phyloP scores from a whole-genome alignment of 2,329 filamentous ascomycete genomes.

The Xylaria sp. region DNA sequence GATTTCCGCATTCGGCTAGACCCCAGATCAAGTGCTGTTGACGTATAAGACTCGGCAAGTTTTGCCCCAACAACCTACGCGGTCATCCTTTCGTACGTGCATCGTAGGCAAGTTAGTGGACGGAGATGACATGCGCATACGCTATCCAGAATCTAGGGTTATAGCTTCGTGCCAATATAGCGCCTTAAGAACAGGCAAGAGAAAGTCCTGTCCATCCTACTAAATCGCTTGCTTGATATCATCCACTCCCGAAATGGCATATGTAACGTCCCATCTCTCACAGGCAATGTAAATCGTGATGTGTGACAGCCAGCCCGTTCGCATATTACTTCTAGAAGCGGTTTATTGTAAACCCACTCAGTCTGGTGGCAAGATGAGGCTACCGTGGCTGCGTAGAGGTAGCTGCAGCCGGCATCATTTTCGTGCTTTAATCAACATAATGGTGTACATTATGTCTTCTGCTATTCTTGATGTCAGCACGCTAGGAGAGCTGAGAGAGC shows the following conservation, averaged over 20 bases:
- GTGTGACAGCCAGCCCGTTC: neutral
- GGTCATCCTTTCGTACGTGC: neutral
- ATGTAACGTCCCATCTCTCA: slow-evolving; percentile 1
- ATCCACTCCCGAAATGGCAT: neutral
- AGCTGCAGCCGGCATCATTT: neutral
- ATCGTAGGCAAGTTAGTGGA: too few species aligned
- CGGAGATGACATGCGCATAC: neutral
- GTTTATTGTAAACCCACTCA: neutral
- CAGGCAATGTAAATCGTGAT: slow-evolving; percentile 1
- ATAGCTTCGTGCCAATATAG: neutral
- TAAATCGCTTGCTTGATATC: neutral
- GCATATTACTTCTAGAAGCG: slow-evolving; percentile 9
- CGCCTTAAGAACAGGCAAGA: neutral
- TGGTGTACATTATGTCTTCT: neutral
- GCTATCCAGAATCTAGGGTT: neutral
- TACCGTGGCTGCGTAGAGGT: neutral
- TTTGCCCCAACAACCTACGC: neutral
- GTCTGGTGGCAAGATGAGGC: slow-evolving; percentile 8
- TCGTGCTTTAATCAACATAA: neutral
- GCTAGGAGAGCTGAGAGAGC: neutral
- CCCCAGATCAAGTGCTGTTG: neutral
- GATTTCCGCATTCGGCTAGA: slow-evolving; percentile 28
- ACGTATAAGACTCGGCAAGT: slow-evolving; percentile 9
- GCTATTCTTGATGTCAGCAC: neutral
- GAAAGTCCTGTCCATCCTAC: neutral